A percentile compares a stretch with the other conserved stretches of the same genome.
These are phyloP conservation scores for Malassezia globosa DNA, from an alignment of 1,284 basidiomycete species.

Conservation along the genomic window DNA sequence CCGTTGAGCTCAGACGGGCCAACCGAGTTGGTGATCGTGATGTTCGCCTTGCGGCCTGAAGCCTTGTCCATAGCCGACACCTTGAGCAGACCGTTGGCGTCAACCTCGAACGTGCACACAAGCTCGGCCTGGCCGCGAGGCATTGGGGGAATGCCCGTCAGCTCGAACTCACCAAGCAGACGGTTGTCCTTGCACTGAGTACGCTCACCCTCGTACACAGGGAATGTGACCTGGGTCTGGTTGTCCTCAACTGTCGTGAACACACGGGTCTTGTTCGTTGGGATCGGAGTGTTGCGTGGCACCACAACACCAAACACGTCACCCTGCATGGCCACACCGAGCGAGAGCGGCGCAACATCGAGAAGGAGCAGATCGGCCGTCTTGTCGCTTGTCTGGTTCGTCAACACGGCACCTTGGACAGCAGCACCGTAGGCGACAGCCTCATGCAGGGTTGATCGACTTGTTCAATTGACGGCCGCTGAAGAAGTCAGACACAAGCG, in stretches of 20 bases:
- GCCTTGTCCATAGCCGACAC: constrained; percentile 45
- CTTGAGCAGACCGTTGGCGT: constrained; percentile 47
- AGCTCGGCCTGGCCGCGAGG: constrained; percentile 46
- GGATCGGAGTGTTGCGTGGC: constrained; percentile 47
- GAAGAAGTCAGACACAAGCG: constrained; percentile 95
- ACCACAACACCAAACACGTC: constrained; percentile 47
- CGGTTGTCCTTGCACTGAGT: constrained; percentile 48
- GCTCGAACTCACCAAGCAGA: constrained; percentile 47
- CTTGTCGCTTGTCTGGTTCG: constrained; percentile 48
- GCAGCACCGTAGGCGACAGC: constrained; percentile 50
- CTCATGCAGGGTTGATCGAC: constrained; percentile 57
- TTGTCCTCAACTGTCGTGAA: constrained; percentile 48
- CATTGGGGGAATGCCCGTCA: constrained; percentile 46
- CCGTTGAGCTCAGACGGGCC: constrained; percentile 41
- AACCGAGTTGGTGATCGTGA: constrained; percentile 48
- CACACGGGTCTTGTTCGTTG: constrained; percentile 45
- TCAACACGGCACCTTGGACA: constrained; percentile 46
- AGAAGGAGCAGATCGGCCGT: constrained; percentile 46
- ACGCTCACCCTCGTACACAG: constrained; percentile 48
- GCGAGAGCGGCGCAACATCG: constrained; percentile 47
- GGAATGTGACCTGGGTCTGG: constrained; percentile 47
- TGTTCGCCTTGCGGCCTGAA: constrained; percentile 46
- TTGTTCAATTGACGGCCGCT: constrained; percentile 95
- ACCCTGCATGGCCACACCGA: constrained; percentile 48
- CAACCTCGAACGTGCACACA: constrained; percentile 45